These are phyloP conservation scores for Fusarium mexicanum DNA, from an alignment of 2,329 filamentous ascomycete species.

Conservation along the genomic window DNA sequence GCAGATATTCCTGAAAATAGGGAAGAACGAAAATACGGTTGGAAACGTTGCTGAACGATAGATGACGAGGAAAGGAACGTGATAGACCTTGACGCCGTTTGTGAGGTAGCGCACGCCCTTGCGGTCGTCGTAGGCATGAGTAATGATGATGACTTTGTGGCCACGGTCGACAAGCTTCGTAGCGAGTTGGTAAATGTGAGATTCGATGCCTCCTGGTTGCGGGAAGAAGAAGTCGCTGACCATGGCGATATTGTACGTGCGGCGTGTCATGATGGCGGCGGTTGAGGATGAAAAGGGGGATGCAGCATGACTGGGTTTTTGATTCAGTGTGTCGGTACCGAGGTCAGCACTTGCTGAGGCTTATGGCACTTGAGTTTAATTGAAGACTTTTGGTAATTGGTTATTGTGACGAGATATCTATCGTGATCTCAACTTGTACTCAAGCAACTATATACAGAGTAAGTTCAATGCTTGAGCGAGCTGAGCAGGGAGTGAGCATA, in stretches of 20 bases:
- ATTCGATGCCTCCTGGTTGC: slow-evolving; percentile 94
- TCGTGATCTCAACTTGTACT: slow-evolving; percentile 22
- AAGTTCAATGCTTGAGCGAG: slow-evolving; percentile 10
- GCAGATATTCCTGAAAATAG: slow-evolving; percentile 95
- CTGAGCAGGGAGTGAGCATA: slow-evolving; percentile 11
- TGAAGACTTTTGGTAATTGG: background rate
- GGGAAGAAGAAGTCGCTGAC: slow-evolving; percentile 99
- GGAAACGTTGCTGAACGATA: slow-evolving; percentile 94
- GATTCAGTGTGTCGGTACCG: background rate
- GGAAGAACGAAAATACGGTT: slow-evolving; percentile 98
- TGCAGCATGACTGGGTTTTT: slow-evolving; percentile 26
- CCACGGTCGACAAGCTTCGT: slow-evolving; percentile 96
- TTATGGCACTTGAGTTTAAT: background rate
- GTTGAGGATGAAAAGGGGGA: slow-evolving; percentile 20
- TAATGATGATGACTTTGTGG: slow-evolving; percentile 98
- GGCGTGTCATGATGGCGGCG: slow-evolving; percentile 58
- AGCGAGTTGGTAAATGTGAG: slow-evolving; percentile 97
- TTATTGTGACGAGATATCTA: slow-evolving; percentile 6
- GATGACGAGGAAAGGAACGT: slow-evolving; percentile 95
- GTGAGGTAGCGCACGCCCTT: slow-evolving; percentile 95
- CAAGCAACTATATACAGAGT: slow-evolving; percentile 24
- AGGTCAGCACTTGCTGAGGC: slow-evolving; percentile 16
- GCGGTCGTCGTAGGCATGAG: slow-evolving; percentile 90
- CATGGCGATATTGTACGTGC: slow-evolving; percentile 81
- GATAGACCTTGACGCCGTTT: slow-evolving; percentile 97